Evolutionary conservation across 768 basidiomycete species (phyloP).

Genomic region (Leccinum uliginosum): DNA sequence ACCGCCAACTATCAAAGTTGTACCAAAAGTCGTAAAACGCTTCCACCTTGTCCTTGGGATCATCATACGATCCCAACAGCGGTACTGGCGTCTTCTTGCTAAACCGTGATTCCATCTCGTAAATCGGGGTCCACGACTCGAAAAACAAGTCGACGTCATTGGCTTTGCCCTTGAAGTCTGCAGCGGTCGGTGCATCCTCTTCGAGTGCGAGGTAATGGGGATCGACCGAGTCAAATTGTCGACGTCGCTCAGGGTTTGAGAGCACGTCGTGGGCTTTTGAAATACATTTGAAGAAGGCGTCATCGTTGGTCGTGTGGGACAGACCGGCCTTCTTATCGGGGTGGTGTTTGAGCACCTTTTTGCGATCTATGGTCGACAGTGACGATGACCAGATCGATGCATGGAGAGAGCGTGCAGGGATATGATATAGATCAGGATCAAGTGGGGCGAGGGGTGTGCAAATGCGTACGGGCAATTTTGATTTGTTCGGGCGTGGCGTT

Average conservation of each 20-base stretch:
- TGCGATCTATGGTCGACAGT: constrained; percentile 61
- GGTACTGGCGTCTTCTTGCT: constrained; percentile 83
- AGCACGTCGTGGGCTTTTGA: constrained; percentile 97
- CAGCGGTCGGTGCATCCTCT: constrained; percentile 67
- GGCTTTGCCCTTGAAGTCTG: constrained; percentile 48
- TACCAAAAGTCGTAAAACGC: constrained; percentile 99
- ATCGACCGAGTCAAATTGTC: constrained; percentile 97
- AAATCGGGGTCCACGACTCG: constrained; percentile 71
- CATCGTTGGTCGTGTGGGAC: constrained; percentile 86
- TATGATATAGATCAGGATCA: constrained; percentile 8
- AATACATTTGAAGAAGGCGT: constrained; percentile 99
- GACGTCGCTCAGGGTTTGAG: constrained; percentile 77
- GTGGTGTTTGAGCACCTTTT: constrained; percentile 98
- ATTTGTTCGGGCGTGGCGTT: constrained; percentile 88
- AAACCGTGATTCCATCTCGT: constrained; percentile 90
- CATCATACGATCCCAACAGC: constrained; percentile 63
- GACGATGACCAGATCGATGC: neutral
- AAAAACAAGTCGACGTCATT: constrained; percentile 64
- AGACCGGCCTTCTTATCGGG: constrained; percentile 90
- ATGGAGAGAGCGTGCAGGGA: neutral
- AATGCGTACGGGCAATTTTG: constrained; percentile 84
- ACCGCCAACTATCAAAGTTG: constrained; percentile 98
- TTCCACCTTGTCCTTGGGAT: constrained; percentile 80
- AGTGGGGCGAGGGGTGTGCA: constrained; percentile 7
- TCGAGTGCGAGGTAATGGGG: constrained; percentile 68